Conservation (phyloP, 2,329 filamentous ascomycete genomes). For the Aspergillus sp. region DNA sequence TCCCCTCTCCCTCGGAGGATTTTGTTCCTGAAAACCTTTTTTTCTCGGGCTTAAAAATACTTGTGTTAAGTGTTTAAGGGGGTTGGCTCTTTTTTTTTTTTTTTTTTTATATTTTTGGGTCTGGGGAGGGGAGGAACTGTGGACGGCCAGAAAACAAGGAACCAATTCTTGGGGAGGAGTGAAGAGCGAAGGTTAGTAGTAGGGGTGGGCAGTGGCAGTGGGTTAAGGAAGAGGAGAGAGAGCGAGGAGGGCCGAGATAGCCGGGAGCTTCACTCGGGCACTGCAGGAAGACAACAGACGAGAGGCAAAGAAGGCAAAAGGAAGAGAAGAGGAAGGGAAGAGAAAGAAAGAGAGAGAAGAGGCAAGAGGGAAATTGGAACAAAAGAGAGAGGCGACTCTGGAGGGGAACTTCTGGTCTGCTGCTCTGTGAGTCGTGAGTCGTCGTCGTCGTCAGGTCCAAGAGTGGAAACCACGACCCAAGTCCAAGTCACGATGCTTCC, state of each 20-base stretch:
- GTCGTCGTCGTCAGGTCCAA: conserved; percentile 1
- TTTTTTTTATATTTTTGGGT: conserved; percentile 13
- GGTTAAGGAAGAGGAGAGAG: background rate
- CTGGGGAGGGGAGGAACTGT: conserved; percentile 11
- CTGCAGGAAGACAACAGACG: conserved; percentile 8
- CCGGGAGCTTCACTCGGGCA: conserved; percentile 9
- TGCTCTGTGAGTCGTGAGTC: background rate
- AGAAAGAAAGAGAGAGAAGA: background rate
- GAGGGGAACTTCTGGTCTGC: conserved; percentile 15
- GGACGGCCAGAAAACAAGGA: conserved; percentile 14
- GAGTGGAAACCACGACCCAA: conserved; percentile 8
- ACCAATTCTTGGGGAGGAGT: conserved; percentile 16
- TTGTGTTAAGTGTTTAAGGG: background rate
- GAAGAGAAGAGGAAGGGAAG: conserved; percentile 1
- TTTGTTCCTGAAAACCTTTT: conserved; percentile 21
- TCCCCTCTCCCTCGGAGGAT: conserved; percentile 23
- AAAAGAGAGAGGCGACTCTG: conserved; percentile 7
- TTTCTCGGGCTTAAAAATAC: conserved; percentile 14
- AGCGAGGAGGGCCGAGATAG: conserved; percentile 13
- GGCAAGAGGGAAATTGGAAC: background rate
- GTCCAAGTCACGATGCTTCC: conserved; percentile 20
- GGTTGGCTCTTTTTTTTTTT: conserved; percentile 4
- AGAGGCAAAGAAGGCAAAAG: conserved; percentile 11
- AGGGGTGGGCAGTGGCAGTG: conserved; percentile 7
- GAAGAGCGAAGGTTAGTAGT: background rate